Conservation (phyloP, 495 filamentous ascomycete genomes). For the Pseudevernia furfuracea region DNA sequence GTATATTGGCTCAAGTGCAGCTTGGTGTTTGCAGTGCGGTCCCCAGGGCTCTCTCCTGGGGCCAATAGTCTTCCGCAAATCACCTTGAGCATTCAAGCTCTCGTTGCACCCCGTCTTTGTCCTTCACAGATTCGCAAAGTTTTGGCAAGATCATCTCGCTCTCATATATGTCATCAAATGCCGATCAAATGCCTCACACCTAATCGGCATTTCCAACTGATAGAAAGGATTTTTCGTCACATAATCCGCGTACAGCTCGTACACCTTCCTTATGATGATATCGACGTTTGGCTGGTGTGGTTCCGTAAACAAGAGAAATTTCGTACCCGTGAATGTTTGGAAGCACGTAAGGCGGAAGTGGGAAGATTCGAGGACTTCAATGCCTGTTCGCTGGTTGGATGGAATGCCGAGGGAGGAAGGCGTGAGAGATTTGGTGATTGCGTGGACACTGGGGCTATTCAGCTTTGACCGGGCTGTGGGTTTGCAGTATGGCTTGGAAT, state of each 20-base stretch:
- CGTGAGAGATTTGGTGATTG: constrained; percentile 75
- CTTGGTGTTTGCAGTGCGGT: neutral
- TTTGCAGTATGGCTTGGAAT: constrained; percentile 15
- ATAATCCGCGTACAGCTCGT: constrained; percentile 92
- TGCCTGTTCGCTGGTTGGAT: constrained; percentile 47
- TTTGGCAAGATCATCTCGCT: constrained; percentile 31
- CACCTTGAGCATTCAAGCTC: neutral
- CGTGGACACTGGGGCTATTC: constrained; percentile 60
- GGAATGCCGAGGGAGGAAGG: constrained; percentile 41
- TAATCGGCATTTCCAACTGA: constrained; percentile 91
- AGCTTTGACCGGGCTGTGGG: neutral
- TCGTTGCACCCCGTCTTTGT: neutral
- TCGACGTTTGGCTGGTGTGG: constrained; percentile 85
- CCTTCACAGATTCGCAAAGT: neutral
- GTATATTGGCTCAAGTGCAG: neutral
- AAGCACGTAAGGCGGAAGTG: constrained; percentile 93
- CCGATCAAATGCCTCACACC: constrained; percentile 90
- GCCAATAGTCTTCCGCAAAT: neutral
- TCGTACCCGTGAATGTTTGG: constrained; percentile 85
- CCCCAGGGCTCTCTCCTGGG: neutral
- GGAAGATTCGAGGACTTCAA: constrained; percentile 86
- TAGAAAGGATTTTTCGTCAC: constrained; percentile 99
- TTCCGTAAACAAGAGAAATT: constrained; percentile 93
- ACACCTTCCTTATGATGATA: constrained; percentile 68
- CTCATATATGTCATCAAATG: constrained; percentile 66